phyloP scores from a whole-genome alignment of 2,329 filamentous ascomycete genomes.

The Xylaria hypoxylon region DNA sequence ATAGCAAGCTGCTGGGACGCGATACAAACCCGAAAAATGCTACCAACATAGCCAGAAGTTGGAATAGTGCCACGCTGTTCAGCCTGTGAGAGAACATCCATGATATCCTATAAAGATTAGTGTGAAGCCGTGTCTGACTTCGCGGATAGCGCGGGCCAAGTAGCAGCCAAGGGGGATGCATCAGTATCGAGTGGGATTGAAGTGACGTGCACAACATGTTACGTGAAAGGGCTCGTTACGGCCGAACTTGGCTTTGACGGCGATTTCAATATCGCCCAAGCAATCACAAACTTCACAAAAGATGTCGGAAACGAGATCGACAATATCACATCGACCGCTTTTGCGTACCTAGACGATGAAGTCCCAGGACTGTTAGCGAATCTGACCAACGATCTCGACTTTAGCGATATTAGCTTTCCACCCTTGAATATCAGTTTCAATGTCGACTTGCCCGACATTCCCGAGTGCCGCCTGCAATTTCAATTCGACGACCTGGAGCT shows the following conservation, averaged over 20 bases:
- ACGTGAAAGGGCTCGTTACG: conserved; percentile 60
- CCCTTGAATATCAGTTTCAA: conserved; percentile 58
- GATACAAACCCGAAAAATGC: conserved; percentile 45
- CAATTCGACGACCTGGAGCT: conserved; percentile 64
- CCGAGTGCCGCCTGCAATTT: conserved; percentile 57
- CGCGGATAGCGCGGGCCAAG: conserved; percentile 15
- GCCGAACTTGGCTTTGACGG: conserved; percentile 57
- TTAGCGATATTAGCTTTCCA: conserved; percentile 50
- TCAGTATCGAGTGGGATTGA: conserved; percentile 50
- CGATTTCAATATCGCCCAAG: conserved; percentile 55
- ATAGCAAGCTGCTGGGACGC: conserved; percentile 12
- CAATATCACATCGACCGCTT: conserved; percentile 50
- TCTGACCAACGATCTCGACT: conserved; percentile 44
- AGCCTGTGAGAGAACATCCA: conserved; percentile 46
- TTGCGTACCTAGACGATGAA: conserved; percentile 46
- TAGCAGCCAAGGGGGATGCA: conserved; percentile 39
- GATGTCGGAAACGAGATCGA: conserved; percentile 51
- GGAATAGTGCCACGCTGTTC: conserved; percentile 55
- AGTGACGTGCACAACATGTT: conserved; percentile 62
- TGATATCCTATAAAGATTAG: neutral
- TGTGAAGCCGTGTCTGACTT: conserved; percentile 23
- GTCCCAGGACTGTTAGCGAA: conserved; percentile 23
- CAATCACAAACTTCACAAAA: conserved; percentile 51
- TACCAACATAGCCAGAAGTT: conserved; percentile 55
- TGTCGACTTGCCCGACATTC: conserved; percentile 57